Conservation (phyloP, 2,329 filamentous ascomycete genomes). For the Aspergillus neotritici region DNA sequence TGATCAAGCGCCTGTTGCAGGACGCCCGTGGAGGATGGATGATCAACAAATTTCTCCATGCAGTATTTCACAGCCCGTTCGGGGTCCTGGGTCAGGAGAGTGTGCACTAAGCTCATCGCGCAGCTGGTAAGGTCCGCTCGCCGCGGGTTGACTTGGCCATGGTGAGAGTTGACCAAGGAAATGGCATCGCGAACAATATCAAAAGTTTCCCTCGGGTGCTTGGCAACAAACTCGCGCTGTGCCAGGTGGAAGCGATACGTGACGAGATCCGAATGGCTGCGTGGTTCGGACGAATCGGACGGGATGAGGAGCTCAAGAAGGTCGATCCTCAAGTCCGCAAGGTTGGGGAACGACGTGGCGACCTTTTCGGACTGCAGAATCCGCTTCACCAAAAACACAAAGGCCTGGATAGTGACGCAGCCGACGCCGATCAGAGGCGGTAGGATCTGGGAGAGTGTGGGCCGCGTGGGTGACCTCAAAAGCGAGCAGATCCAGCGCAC, state of each 20-base stretch:
- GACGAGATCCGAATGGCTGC: conserved; percentile 27
- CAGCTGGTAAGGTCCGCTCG: conserved; percentile 16
- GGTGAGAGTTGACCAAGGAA: conserved; percentile 13
- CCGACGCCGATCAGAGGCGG: conserved; percentile 41
- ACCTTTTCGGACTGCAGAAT: conserved; percentile 23
- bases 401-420: conserved; percentile 39
- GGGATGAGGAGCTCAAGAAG: conserved; percentile 29
- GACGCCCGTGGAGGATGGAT: conserved; percentile 21
- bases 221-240: conserved; percentile 35
- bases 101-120: conserved; percentile 27
- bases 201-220: conserved; percentile 30
- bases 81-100: conserved; percentile 32
- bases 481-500: conserved; percentile 39
- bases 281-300: conserved; percentile 8
- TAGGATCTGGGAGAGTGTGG: conserved; percentile 30
- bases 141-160: conserved; percentile 3
- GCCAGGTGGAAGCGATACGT: conserved; percentile 38
- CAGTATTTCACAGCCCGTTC: conserved; percentile 23
- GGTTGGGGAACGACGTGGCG: conserved; percentile 20
- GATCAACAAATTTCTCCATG: conserved; percentile 25
- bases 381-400: conserved; percentile 33
- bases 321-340: conserved; percentile 24
- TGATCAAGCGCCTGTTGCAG: conserved; percentile 29
- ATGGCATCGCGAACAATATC: conserved; percentile 30
- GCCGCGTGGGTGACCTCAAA: conserved; percentile 30